phyloP scores from a whole-genome alignment of 495 filamentous ascomycete genomes.

The Evernia prunastri region DNA sequence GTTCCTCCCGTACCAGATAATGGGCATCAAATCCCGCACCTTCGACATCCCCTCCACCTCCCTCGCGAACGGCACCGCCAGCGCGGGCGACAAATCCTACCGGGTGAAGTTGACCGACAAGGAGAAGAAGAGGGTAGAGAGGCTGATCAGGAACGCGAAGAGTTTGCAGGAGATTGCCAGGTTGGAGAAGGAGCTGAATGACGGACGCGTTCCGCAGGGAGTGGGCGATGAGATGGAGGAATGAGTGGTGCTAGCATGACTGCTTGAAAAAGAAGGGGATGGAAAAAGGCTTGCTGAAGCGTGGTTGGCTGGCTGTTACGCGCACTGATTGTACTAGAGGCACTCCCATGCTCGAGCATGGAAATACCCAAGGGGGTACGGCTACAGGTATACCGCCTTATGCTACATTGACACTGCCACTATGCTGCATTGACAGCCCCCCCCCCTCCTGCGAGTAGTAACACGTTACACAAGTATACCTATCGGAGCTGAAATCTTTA shows the following conservation, averaged over 20 bases:
- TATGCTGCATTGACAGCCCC: too few species aligned
- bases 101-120: conserved; percentile 61
- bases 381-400: too few species aligned
- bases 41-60: conserved; percentile 58
- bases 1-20: conserved; percentile 47
- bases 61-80: conserved; percentile 33
- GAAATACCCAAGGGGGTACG: conserved; percentile 2
- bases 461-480: too few species aligned
- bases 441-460: too few species aligned
- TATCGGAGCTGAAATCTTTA: too few species aligned
- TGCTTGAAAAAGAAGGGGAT: background rate
- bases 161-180: conserved; percentile 77
- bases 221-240: conserved; percentile 48
- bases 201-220: conserved; percentile 72
- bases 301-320: background rate
- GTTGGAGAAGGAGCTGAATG: conserved; percentile 77
- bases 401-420: too few species aligned
- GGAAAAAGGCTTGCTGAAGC: background rate
- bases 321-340: background rate
- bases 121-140: conserved; percentile 63
- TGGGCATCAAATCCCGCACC: conserved; percentile 77
- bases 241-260: background rate
- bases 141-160: conserved; percentile 74
- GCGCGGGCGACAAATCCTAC: conserved; percentile 56
- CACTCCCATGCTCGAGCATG: conserved; percentile 3